Evolutionary conservation across 2,329 filamentous ascomycete species (phyloP), one percentile per base, ranked within the genome.

Genomic region (Alternaria hordeiaustralica): DNA sequence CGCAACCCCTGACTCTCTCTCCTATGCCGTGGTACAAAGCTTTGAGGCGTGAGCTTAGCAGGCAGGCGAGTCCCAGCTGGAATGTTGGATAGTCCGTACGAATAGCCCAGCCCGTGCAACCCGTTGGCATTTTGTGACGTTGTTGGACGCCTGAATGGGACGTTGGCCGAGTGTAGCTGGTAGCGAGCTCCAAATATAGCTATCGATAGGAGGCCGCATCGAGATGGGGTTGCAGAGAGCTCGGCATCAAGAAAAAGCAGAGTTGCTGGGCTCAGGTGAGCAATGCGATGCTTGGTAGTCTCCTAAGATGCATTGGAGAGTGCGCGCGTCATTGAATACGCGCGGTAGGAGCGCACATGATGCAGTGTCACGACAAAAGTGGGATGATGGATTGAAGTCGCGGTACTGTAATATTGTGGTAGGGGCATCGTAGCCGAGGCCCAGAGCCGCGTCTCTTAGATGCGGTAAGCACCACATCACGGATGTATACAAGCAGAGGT

Each of bases 21-120:
- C 20, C 36, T 53, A 7, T 23, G 28, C 50, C 18, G 20, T 25
- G 45, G 30, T 50, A 60, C 61, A 67, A 72, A 68, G 66, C 68
- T 71, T 69, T 70, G 60, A 50, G 71, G 68, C 68, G 65, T 70
- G 64, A 68, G 65, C 67, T 69, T 71, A 53, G 49, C 18, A 23
- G 55, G 63, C 41, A 36, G n/a, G 49, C 41, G 25, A 43, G 46
- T 12, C 43, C 58, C 36, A 36, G 43, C 57, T 53, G 20, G 43
- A 23, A 54, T 41, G 20, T 10, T 28, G 18, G 18, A 43, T 11
- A 13, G 30, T 11, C 45, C 5, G 25, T 4, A 56, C 33, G 44
- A 36, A 18, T 21, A 23, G 30, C 33, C 47, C 58, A 61, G 58
- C 21, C 28, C 21, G 51, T 26, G 20, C 23, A 21, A 33, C 15